Base-by-base conservation (phyloP, 1,284 basidiomycete species). In the Marasmius tenuissimus region DNA sequence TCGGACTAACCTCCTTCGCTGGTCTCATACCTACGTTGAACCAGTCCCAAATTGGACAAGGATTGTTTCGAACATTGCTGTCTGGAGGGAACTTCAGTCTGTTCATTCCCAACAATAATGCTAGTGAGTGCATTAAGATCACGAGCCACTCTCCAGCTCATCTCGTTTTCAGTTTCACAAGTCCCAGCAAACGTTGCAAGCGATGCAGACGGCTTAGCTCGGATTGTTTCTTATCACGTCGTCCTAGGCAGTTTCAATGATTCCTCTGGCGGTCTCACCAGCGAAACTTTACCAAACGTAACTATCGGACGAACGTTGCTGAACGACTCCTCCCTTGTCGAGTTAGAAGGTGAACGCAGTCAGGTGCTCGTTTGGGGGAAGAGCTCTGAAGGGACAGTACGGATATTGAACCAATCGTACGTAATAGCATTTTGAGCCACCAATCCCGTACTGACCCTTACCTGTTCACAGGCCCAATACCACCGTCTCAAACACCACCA, bases 331-430 rank as follows among this genome's bases (percentile, higher is more conserved):
- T 61, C 72, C 0, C 67, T 78, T 18, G 86, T 87, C 4, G 72
- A 70, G 37, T 80, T 89, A 0, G 85, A 86, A 69, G 86, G 80
- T 4, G 78, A 78, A 65, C 77, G 80, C 66, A 76, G 78, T 10
- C 89, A 92, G 67, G 91, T 89, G 7, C 73, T 92, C 11, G 85
- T 83, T 0, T 87, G 86, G 87, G 79, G 84, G 20, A 78, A 76
- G 61, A 40, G 67, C 57, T 9, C 65, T 8, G 75, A 83, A 61
- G 78, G 79, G 20, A 78, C 81, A 1, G 72, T 81, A 6, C 77
- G 79, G 39, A 76, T 89, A 18, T 70, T 87, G 52, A 86, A 89
- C 63, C 84, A 87, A 67, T 71, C 71, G 86, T 87, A 64, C 60
- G 77, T 66, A 37, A 14, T 34, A 14, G 37, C 7, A 59, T 39